Percentiles rank a stretch among this genome's conserved stretches.
Evolutionary conservation across 148 eudicot genomes (phyloP).

Genomic region (Amaranthus cruentus): DNA sequence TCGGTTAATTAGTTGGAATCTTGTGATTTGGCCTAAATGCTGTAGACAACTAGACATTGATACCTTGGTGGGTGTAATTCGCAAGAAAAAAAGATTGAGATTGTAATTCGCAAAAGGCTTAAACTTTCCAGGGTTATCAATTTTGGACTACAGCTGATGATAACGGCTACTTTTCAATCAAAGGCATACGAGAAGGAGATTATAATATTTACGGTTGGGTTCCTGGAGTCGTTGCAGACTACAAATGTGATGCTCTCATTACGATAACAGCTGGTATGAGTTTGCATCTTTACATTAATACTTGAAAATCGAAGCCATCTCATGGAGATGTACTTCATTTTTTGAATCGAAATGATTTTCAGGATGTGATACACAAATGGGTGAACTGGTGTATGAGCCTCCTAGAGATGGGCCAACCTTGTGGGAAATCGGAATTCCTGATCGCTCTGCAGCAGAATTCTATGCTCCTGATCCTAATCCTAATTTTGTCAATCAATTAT

Average conservation of each 20-base stretch:
- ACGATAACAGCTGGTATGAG: slow-evolving; percentile 54
- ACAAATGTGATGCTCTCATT: slow-evolving; percentile 31
- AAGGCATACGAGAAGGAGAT: slow-evolving; percentile 47
- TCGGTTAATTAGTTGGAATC: too few species aligned
- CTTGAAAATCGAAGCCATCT: background rate
- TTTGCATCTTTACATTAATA: background rate
- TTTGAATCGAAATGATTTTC: background rate
- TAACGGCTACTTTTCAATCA: slow-evolving; percentile 51
- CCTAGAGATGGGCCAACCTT: slow-evolving; percentile 88
- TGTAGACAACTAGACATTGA: too few species aligned
- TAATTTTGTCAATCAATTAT: slow-evolving; percentile 56
- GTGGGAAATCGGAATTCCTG: slow-evolving; percentile 97
- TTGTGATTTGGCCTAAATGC: too few species aligned
- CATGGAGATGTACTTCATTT: background rate
- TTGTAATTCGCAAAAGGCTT: too few species aligned
- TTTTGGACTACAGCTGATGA: slow-evolving; percentile 75
- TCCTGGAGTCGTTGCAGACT: slow-evolving; percentile 83
- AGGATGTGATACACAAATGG: slow-evolving; percentile 48
- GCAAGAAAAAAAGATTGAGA: too few species aligned
- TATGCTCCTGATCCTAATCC: slow-evolving; percentile 86
- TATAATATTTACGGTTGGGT: slow-evolving; percentile 77
- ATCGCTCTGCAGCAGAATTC: slow-evolving; percentile 85
- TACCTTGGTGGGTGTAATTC: too few species aligned
- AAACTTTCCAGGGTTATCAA: slow-evolving; percentile 58
- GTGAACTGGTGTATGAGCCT: slow-evolving; percentile 63